Conservation (phyloP, 176 grass and related monocot species). For the Hsuehochloa calcarea region DNA sequence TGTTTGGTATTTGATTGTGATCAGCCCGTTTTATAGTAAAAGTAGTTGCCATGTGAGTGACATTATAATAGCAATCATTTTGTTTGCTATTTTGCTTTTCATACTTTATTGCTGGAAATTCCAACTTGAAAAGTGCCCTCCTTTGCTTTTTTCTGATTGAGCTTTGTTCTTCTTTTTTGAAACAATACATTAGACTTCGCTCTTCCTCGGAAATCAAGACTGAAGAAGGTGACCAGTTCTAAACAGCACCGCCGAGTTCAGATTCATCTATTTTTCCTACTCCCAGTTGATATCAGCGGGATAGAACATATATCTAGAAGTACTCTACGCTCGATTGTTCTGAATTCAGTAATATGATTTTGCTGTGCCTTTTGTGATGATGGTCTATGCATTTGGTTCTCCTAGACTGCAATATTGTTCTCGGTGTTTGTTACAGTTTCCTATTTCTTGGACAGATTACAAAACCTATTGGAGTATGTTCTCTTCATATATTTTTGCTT, state of each 20-base stretch:
- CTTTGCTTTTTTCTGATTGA: neutral
- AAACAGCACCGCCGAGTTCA: neutral
- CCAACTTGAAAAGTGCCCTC: neutral
- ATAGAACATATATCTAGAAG: too few relatives aligned
- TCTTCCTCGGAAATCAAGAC: conserved; percentile 50
- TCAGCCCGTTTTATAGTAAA: too few relatives aligned
- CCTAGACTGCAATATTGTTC: too few relatives aligned
- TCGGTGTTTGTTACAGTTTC: too few relatives aligned
- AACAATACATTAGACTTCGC: conserved; percentile 48
- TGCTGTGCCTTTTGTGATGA: too few relatives aligned
- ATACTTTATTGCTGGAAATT: neutral
- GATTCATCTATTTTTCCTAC: neutral
- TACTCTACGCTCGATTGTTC: too few relatives aligned
- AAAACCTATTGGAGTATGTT: too few relatives aligned
- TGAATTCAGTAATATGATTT: too few relatives aligned
- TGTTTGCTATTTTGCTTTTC: neutral
- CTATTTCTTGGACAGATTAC: too few relatives aligned
- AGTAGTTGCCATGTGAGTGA: neutral
- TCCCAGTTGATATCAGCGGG: too few relatives aligned
- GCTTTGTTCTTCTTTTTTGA: conserved; percentile 14
- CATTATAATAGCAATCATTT: neutral
- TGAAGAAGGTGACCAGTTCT: neutral
- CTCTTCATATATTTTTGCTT: too few relatives aligned
- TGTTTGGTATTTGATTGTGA: neutral
- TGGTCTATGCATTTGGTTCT: too few relatives aligned